Base-by-base conservation (phyloP, 139 green algal genomes). In the Haematococcus lacustris region DNA sequence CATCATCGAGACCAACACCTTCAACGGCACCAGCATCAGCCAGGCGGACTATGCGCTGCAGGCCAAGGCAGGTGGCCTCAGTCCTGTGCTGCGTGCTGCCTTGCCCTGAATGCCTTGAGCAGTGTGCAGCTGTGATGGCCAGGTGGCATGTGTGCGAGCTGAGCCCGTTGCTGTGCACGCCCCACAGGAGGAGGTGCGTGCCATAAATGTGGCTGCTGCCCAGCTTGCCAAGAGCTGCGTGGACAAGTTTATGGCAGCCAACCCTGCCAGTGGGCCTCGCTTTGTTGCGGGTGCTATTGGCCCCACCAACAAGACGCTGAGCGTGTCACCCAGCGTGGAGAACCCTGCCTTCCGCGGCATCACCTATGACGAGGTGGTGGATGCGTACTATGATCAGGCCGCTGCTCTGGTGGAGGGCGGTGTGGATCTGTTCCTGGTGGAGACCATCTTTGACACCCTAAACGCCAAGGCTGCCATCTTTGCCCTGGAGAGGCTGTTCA, bases 371-470 rank as follows among this genome's bases (percentile, higher is more conserved):
- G 94, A 98, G 86, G 88, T 98, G 38, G 92, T 96, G 66, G 76
- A 89, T 35, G 89, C 93, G 0, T 98, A 98, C 88, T 95, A 91
- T 74, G 82, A 96, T 81, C 94, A 98, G 86, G 82, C 86, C 9
- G 73, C 86, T 53, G 93, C 83, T 1, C 86, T 98, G 80, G 83
- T 91, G 37, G 91, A 91, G 39, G 94, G 92, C 30, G 94, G 94
- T 30, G 90, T 97, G 35, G 94, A 98, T 81, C 30, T 98, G 79
- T 93, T 98, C 74, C 80, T 98, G 70, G 92, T 98, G 70, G 94
- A 98, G 86, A 98, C 94, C 40, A 98, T 98, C 84, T 98, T 98
- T 71, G 94, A 98, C 86, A 98, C 94, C 9, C 83, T 96, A 25
- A 98, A 98, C 75, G 91, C 94, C 68, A 97, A 97, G 85, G 94